Percentiles rank a stretch among this genome's conserved stretches.
Conservation (phyloP, 83 land plant genomes). For the Picea engelmannii region DNA sequence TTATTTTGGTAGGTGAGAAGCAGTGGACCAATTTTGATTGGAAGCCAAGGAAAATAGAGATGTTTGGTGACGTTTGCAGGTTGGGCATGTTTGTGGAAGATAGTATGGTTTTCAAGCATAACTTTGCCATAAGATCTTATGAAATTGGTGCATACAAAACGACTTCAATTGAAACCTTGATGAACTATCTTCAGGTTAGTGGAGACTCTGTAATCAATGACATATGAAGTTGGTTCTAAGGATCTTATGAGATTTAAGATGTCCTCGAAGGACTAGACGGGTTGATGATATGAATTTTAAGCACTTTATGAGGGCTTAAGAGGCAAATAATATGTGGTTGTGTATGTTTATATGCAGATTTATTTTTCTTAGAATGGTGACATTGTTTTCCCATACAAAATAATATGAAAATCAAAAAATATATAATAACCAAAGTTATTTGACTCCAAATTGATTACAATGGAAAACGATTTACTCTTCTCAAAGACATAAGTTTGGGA, state of each 20-base stretch:
- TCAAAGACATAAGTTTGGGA: no score
- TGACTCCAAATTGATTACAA: no score
- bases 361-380: background rate
- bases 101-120: slow-evolving; percentile 67
- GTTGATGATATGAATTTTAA: background rate
- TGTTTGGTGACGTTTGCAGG: slow-evolving; percentile 48
- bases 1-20: slow-evolving; percentile 65
- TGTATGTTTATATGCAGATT: background rate
- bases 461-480: no score
- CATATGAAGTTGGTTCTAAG: slow-evolving; percentile 4
- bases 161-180: slow-evolving; percentile 87
- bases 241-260: background rate
- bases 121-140: slow-evolving; percentile 84
- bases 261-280: background rate
- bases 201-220: background rate
- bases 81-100: slow-evolving; percentile 65
- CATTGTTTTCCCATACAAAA: background rate
- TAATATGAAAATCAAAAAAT: no score
- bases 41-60: no score
- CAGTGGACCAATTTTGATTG: no score
- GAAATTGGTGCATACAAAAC: slow-evolving; percentile 27
- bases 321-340: background rate
- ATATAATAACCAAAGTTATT: no score
- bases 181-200: slow-evolving; percentile 71
- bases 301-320: background rate